phyloP scores from a whole-genome alignment of 2,329 filamentous ascomycete genomes.

The Sclerotinia spermophila region DNA sequence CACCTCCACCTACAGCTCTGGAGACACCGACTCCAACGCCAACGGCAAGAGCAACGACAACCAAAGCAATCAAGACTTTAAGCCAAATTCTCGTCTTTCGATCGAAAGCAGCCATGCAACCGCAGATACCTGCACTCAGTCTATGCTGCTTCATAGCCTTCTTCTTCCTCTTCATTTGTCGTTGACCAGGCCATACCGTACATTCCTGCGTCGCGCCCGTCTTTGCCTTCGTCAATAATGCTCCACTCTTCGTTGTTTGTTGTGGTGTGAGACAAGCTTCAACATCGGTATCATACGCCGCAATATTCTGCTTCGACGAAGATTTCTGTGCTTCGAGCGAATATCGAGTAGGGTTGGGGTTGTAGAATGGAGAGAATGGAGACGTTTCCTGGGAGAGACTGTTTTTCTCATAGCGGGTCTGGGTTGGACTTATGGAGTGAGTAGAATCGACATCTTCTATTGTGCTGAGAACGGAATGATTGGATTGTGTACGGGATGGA shows the following conservation, averaged over 20 bases:
- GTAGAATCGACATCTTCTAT: slow-evolving; percentile 46
- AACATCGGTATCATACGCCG: slow-evolving; percentile 26
- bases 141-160: slow-evolving; percentile 54
- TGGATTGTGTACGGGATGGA: slow-evolving; percentile 21
- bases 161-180: slow-evolving; percentile 58
- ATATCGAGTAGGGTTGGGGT: slow-evolving; percentile 21
- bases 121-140: slow-evolving; percentile 50
- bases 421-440: slow-evolving; percentile 19
- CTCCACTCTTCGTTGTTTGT: slow-evolving; percentile 15
- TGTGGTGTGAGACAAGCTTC: slow-evolving; percentile 23
- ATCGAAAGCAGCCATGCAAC: slow-evolving; percentile 51
- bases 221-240: neutral
- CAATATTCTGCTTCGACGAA: slow-evolving; percentile 26
- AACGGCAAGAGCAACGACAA: slow-evolving; percentile 53
- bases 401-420: slow-evolving; percentile 21
- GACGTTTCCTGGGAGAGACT: slow-evolving; percentile 16
- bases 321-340: slow-evolving; percentile 27
- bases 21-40: slow-evolving; percentile 58
- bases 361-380: slow-evolving; percentile 28
- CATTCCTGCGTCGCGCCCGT: slow-evolving; percentile 40
- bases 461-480: slow-evolving; percentile 51
- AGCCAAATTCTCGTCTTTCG: slow-evolving; percentile 51
- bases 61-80: slow-evolving; percentile 51
- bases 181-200: slow-evolving; percentile 57
- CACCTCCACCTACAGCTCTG: slow-evolving; percentile 56